Percentiles rank a stretch among this genome's conserved stretches.
Conservation (phyloP, 2,329 filamentous ascomycete species). For the Calonectria fujianensis region DNA sequence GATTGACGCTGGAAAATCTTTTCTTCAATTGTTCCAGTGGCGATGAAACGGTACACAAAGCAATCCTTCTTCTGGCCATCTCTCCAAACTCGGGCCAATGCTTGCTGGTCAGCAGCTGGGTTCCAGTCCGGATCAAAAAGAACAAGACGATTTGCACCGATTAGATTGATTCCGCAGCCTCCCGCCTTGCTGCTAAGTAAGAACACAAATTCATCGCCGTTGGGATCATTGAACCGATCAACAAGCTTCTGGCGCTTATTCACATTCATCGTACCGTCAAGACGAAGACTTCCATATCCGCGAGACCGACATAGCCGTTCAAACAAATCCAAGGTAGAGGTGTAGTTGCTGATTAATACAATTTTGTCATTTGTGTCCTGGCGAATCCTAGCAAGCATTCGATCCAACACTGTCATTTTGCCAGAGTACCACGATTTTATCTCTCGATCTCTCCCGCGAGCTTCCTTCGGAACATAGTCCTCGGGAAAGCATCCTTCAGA, state of each 20-base stretch:
- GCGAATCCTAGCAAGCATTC: slow-evolving; percentile 96
- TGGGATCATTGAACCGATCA: slow-evolving; percentile 96
- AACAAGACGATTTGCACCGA: slow-evolving; percentile 94
- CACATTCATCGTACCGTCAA: slow-evolving; percentile 98
- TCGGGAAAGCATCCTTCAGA: slow-evolving; percentile 88
- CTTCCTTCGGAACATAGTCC: slow-evolving; percentile 91
- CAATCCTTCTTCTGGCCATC: slow-evolving; percentile 99
- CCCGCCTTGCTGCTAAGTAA: slow-evolving; percentile 97
- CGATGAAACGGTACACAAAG: slow-evolving; percentile 99
- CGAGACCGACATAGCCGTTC: slow-evolving; percentile 91
- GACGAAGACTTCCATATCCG: slow-evolving; percentile 88
- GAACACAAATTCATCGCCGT: slow-evolving; percentile 93
- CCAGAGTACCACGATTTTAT: slow-evolving; percentile 97
- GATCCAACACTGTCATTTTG: slow-evolving; percentile 98
- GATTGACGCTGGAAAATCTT: slow-evolving; percentile 99
- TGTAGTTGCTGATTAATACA: slow-evolving; percentile 98
- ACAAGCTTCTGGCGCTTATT: slow-evolving; percentile 98
- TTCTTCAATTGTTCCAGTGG: slow-evolving; percentile 97
- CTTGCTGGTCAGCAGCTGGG: slow-evolving; percentile 97
- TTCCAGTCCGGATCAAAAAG: slow-evolving; percentile 99
- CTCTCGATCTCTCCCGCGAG: slow-evolving; percentile 91
- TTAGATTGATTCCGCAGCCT: slow-evolving; percentile 96
- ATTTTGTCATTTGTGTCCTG: slow-evolving; percentile 99
- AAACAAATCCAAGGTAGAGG: slow-evolving; percentile 95
- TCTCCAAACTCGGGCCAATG: slow-evolving; percentile 97